Conservation (phyloP, 345 rosid genomes). For the Adansonia digitata region DNA sequence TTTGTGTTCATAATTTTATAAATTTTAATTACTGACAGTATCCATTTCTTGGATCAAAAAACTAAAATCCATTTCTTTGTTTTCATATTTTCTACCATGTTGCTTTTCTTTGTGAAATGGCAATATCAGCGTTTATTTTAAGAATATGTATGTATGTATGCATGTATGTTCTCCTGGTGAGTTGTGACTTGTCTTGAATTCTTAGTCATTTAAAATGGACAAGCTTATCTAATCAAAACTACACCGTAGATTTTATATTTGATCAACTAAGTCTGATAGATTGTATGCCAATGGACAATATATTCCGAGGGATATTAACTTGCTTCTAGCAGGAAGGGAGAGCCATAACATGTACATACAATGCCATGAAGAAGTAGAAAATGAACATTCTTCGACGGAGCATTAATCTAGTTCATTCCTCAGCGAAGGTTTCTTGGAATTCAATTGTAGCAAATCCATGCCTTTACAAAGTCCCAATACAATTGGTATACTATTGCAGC, state of each 20-base stretch:
- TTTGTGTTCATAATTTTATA: no score
- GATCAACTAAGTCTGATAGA: no score
- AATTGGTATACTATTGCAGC: conserved; percentile 81
- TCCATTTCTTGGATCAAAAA: background rate
- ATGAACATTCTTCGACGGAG: conserved; percentile 75
- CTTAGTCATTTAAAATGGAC: background rate
- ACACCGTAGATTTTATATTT: no score
- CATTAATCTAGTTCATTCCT: conserved; percentile 90
- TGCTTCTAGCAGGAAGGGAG: background rate
- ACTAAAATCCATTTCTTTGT: background rate
- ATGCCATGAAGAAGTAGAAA: conserved; percentile 97
- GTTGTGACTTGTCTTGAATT: conserved; percentile 8
- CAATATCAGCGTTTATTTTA: background rate
- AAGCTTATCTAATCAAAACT: conserved; percentile 13
- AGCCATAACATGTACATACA: conserved; percentile 29
- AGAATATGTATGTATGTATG: no score
- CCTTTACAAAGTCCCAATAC: conserved; percentile 98
- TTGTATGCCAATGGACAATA: background rate
- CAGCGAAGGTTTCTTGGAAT: conserved; percentile 97
- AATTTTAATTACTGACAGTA: conserved; percentile 7
- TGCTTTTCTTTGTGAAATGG: background rate
- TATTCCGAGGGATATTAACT: background rate
- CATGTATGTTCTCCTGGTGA: conserved; percentile 28
- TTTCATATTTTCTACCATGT: background rate
- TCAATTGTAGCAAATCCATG: conserved; percentile 89